A percentile compares a stretch with the other conserved stretches of the same genome.
Evolutionary conservation across 2,329 filamentous ascomycete genomes (phyloP).

Genomic region (Aaosphaeria pasadenensis): DNA sequence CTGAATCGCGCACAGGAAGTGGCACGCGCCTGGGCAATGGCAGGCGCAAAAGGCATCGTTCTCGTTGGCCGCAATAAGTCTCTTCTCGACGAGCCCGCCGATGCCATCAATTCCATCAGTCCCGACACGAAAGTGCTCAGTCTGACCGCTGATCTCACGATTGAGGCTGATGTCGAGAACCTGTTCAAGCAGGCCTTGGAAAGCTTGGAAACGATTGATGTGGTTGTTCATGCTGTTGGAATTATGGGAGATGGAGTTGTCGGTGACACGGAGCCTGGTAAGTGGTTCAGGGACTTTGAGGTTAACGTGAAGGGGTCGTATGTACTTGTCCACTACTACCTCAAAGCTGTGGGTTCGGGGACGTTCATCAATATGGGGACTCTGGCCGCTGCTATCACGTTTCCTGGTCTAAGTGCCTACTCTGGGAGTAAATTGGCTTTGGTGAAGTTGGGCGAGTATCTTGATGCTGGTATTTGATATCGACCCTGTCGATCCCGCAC

Average conservation of each 20-base stretch:
- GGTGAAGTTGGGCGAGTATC: conserved; percentile 6
- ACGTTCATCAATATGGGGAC: conserved; percentile 12
- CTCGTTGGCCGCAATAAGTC: conserved; percentile 9
- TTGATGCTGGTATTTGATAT: conserved; percentile 4
- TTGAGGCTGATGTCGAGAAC: conserved; percentile 5
- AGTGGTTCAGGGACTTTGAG: too few relatives aligned
- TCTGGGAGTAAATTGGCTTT: conserved; percentile 10
- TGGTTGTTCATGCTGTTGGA: conserved; percentile 7
- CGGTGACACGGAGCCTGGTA: neutral
- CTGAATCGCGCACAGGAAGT: conserved; percentile 4
- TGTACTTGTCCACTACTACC: conserved; percentile 4
- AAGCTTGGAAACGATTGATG: conserved; percentile 4
- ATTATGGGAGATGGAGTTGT: neutral
- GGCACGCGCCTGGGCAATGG: conserved; percentile 12
- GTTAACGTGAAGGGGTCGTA: neutral
- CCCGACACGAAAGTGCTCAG: conserved; percentile 8
- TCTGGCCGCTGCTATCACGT: conserved; percentile 4
- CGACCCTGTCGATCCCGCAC: neutral
- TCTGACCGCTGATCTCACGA: conserved; percentile 4
- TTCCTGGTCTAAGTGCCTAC: conserved; percentile 12
- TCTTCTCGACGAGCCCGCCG: conserved; percentile 6
- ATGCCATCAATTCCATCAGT: conserved; percentile 2
- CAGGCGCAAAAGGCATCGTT: conserved; percentile 12
- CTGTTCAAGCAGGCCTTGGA: conserved; percentile 8
- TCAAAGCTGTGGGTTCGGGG: neutral